Base-by-base conservation (phyloP, 768 basidiomycete genomes). In the Panus rudis region DNA sequence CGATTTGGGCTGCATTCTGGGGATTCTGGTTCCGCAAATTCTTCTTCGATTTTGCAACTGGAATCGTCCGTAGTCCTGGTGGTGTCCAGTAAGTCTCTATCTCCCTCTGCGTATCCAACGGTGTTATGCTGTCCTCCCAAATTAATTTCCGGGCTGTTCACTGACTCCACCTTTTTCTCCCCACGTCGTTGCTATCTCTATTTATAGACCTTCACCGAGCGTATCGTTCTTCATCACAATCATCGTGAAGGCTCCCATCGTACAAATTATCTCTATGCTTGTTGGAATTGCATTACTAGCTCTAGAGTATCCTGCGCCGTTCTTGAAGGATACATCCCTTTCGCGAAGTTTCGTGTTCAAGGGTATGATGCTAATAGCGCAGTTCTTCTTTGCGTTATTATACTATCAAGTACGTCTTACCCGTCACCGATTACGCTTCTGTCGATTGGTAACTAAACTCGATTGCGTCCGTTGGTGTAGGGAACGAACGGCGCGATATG, bases 1-100 rank as follows among this genome's bases (percentile, higher is more conserved):
- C 80, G 45, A 67, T 90, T 10, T 90, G 87, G 89, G 81, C 85
- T 12, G 69, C 76, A 24, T 81, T 86, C 65, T 93, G 77, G 66
- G 92, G 80, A 14, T 61, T 92, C 12, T 68, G 84, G 53, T 92
- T 79, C 67, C 86, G 90, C 63, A 94, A 94, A 68, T 94, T 90
- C 76, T 92, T 94, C 67, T 94, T 88, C 86, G 92, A 94, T 68
- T 90, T 94, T 59, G 67, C 91, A n/a, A 81, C 79, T 46, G 91
- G 86, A 37, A 81, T 73, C 45, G 59, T 89, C 45, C 82, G 85
- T 48, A 73, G 77, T 59, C 86, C 86, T 22, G 86, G 86, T 66
- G 86, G 86, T 41, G 44, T 86, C 20, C 84, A 88, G 86, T 88
- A 50, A 57, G 81, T 79, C 12, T 34, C 22, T 25, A 30, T 21